A percentile compares a stretch with the other conserved stretches of the same genome.
phyloP scores from a whole-genome alignment of 2,329 filamentous ascomycete species.

The Microascus cirrosus region DNA sequence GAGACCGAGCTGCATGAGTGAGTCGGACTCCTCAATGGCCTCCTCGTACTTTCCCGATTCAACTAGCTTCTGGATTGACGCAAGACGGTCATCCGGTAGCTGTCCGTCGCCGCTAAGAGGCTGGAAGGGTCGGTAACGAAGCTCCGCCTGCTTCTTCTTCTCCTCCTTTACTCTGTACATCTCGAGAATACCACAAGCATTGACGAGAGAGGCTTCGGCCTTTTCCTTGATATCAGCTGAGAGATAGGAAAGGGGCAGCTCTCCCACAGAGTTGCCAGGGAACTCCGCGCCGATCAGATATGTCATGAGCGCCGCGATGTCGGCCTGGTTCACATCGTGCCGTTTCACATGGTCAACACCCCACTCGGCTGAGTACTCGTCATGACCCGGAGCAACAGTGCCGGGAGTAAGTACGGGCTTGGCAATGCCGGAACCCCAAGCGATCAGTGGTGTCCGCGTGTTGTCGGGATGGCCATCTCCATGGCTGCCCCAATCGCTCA shows the following conservation, averaged over 20 bases:
- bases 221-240: constrained; percentile 64
- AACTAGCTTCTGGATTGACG: constrained; percentile 58
- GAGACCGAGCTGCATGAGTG: constrained; percentile 65
- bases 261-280: constrained; percentile 91
- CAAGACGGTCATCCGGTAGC: constrained; percentile 55
- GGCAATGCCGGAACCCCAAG: constrained; percentile 87
- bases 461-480: constrained; percentile 97
- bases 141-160: constrained; percentile 62
- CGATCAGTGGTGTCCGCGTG: constrained; percentile 83
- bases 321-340: constrained; percentile 87
- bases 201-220: constrained; percentile 72
- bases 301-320: constrained; percentile 91
- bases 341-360: constrained; percentile 66
- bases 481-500: constrained; percentile 99
- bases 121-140: constrained; percentile 68
- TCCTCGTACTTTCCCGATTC: constrained; percentile 54
- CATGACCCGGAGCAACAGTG: constrained; percentile 63
- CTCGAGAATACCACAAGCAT: constrained; percentile 78
- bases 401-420: constrained; percentile 50
- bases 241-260: constrained; percentile 76
- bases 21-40: constrained; percentile 68
- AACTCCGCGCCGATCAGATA: constrained; percentile 82
- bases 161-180: constrained; percentile 95
- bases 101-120: constrained; percentile 53
- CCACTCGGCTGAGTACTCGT: constrained; percentile 89